Base-by-base conservation (phyloP, 371 early-diverging fungal species). In the Lichtheimia hyalospora region DNA sequence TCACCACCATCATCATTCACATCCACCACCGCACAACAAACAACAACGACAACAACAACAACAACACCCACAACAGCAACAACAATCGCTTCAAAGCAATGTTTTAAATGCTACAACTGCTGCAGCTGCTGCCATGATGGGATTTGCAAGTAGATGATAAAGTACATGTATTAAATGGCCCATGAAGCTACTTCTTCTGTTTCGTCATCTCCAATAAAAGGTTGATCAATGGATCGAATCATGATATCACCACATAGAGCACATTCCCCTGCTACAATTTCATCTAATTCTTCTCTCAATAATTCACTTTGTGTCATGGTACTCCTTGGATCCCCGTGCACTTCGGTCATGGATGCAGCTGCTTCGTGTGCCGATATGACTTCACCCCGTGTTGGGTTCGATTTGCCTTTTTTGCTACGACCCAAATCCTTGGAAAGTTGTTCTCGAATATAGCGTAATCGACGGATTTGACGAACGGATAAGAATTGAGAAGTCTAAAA, bases 191-290 rank as follows among this genome's bases (percentile, higher is more conserved):
- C 66, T 12, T 69, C 58, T 1, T 87, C 89, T 6, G 59, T 63
- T 50, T 87, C 88, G 18, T 85, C 84, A 21, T 63, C 57, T 7
- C 66, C 64, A 40, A 92, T 68, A 62, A 96, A 91, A 8, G 92
- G 90, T 61, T 82, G 77, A 49, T 87, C 89, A 41, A 94, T 86
- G 15, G 86, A 82, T 62, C 84, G 84, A 67, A 96, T 92, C 89
- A 94, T 94, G 25, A 88, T 68, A 54, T 96, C 96, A 16, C 96
- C 94, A 50, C 96, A 96, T 7, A 94, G 69, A 10, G 86, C 71
- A 71, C 96, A 96, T 68, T 96, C 96, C 5, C 82, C 79, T 1
- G 94, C 92, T 1, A 96, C 83, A 39, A 93, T 68, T 16, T 90
- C 84, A 56, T 96, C 93, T 54, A 94, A 68, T 64, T 94, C 89